phyloP scores from a whole-genome alignment of 495 filamentous ascomycete genomes.

The Lepraria neglecta region DNA sequence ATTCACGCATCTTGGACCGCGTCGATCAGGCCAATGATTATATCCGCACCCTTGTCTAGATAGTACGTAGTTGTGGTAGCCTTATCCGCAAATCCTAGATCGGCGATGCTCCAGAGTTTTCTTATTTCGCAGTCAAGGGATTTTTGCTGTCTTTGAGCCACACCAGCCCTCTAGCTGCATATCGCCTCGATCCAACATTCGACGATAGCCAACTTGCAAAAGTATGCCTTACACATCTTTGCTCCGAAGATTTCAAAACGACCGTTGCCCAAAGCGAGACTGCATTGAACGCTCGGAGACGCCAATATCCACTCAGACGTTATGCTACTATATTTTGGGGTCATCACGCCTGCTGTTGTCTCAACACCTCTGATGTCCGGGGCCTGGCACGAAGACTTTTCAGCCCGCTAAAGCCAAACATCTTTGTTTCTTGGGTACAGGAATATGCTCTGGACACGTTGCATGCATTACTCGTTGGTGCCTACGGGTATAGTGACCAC shows the following conservation, averaged over 20 bases:
- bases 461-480: too few species aligned
- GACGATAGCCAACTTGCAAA: constrained; percentile 7
- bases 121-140: constrained; percentile 35
- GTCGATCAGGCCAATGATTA: constrained; percentile 28
- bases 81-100: constrained; percentile 28
- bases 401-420: background rate
- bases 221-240: constrained; percentile 18
- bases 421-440: background rate
- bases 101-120: constrained; percentile 25
- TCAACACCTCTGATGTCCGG: too few species aligned
- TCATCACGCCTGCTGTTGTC: background rate
- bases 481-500: too few species aligned
- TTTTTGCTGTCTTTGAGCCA: constrained; percentile 26
- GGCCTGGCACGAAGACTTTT: background rate
- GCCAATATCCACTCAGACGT: background rate
- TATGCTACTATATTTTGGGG: background rate
- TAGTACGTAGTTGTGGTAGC: constrained; percentile 30
- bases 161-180: background rate
- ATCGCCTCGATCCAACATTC: constrained; percentile 1
- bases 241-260: constrained; percentile 15
- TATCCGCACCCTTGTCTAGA: background rate
- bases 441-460: background rate
- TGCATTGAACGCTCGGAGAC: too few species aligned
- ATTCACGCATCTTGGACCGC: constrained; percentile 29
- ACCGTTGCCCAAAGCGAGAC: background rate